These are phyloP conservation scores for Blastobotrys parvus DNA, from an alignment of 805 yeast genomes.

Conservation along the genomic window DNA sequence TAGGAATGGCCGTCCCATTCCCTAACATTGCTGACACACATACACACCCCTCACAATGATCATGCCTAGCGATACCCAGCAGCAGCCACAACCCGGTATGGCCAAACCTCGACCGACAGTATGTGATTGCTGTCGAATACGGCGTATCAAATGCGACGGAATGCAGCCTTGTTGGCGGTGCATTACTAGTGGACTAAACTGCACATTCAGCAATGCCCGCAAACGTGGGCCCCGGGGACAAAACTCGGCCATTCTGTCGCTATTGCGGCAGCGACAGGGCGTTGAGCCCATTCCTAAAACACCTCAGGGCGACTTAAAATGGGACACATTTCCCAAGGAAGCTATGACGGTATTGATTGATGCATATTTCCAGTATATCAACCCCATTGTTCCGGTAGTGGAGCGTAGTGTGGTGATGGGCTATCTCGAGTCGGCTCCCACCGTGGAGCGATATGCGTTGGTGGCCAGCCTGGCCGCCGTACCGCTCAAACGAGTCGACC, in stretches of 20 bases:
- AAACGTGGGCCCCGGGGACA: conserved; percentile 7
- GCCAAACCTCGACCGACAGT: not conserved
- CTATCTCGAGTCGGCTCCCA: conserved; percentile 2
- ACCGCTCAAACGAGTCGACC: conserved; percentile 4
- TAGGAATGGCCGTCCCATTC: too few relatives aligned
- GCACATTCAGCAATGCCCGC: conserved; percentile 2
- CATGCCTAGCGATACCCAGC: too few relatives aligned
- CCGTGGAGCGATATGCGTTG: conserved; percentile 5
- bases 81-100: too few relatives aligned
- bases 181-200: conserved; percentile 5
- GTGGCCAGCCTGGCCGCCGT: conserved; percentile 4
- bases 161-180: conserved; percentile 7
- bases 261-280: conserved; percentile 3
- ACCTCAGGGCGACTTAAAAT: not conserved
- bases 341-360: conserved; percentile 1
- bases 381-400: conserved; percentile 9
- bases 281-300: not conserved
- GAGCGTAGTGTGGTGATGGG: not conserved
- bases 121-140: conserved; percentile 6
- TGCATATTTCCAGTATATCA: conserved; percentile 7
- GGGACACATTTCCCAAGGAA: conserved; percentile 3
- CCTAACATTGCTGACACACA: too few relatives aligned
- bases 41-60: too few relatives aligned
- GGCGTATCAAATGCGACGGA: conserved; percentile 8
- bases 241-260: conserved; percentile 3